Base-by-base conservation (phyloP, 2,329 filamentous ascomycete genomes). In the Pyrenochaeta sp. region DNA sequence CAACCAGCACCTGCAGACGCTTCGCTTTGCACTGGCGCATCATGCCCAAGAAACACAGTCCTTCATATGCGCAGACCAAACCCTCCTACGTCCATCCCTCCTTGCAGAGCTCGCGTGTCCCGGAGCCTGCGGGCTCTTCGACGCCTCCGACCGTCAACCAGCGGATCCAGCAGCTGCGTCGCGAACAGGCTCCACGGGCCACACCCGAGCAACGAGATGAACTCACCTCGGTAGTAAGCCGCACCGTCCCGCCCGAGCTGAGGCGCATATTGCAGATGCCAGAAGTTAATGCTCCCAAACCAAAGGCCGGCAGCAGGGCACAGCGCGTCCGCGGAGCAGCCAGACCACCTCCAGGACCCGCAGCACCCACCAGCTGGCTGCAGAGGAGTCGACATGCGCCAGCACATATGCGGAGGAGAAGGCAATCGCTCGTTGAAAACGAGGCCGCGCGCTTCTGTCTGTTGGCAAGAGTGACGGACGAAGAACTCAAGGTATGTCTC, bases 41-140 rank as follows among this genome's bases (percentile, higher is more conserved):
- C 52, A 79, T 79, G 76, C 76, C 76, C 55, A 78, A 77, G 67
- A 77, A 77, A 61, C 72, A 74, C 48, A 64, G 67, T 11, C 72
- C 68, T 28, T 65, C 67, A 44, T 73, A 75, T 53, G 69, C 70
- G 40, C 67, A 72, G 47, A 61, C 71, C 28, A 69, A 74, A 56
- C 72, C 71, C 22, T 61, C 58, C 53, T 71, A 72, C 47, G 67
- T 71, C 10, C 69, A 73, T 48, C 65, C 67, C 2, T 69, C 65
- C 15, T 44, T 69, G 13, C 61, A 68, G 24, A 65, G 61, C 50
- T 62, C 67, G 18, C 53, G 61, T 13, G 53, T 61, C 24, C 54
- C 59, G 17, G 52, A 56, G 17, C 52, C 63, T 2, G 42, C 53
- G 9, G 28, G 58, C 15, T 38, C 58, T n/a, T 52, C 64, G 3